Conservation (phyloP, 2,329 filamentous ascomycete genomes). For the Sporothrix inflata region DNA sequence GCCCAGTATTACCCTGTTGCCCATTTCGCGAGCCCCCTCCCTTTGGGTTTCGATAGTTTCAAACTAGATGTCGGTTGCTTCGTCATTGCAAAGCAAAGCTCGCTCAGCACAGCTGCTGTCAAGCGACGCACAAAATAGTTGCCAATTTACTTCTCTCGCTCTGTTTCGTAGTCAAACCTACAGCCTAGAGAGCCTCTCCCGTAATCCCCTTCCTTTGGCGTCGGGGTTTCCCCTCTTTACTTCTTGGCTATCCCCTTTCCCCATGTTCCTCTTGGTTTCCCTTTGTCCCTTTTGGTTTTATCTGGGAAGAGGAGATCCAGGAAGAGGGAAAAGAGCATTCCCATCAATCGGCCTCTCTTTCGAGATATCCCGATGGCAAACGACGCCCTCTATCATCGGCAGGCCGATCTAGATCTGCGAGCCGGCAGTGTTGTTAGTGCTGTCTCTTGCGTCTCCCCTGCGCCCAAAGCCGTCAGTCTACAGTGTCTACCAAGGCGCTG, state of each 20-base stretch:
- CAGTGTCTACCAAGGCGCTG: no score
- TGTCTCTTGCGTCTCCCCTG: background rate
- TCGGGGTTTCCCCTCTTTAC: background rate
- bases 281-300: background rate
- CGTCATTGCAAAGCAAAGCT: no score
- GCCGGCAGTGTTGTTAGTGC: background rate
- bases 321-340: background rate
- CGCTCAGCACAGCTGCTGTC: background rate
- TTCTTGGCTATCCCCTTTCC: background rate
- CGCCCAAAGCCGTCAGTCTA: background rate
- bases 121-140: background rate
- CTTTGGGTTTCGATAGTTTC: background rate
- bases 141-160: background rate
- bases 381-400: background rate
- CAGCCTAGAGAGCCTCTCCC: background rate
- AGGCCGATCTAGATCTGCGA: background rate
- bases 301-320: background rate
- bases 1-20: no score
- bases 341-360: background rate
- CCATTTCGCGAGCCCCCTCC: background rate
- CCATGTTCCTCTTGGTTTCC: background rate
- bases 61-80: background rate
- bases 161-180: background rate
- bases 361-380: background rate
- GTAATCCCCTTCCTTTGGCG: constrained; percentile 4